Evolutionary conservation across 1,139 yeast species (phyloP), one percentile per base, ranked within the genome.

Genomic region (Geotrichum reessii): DNA sequence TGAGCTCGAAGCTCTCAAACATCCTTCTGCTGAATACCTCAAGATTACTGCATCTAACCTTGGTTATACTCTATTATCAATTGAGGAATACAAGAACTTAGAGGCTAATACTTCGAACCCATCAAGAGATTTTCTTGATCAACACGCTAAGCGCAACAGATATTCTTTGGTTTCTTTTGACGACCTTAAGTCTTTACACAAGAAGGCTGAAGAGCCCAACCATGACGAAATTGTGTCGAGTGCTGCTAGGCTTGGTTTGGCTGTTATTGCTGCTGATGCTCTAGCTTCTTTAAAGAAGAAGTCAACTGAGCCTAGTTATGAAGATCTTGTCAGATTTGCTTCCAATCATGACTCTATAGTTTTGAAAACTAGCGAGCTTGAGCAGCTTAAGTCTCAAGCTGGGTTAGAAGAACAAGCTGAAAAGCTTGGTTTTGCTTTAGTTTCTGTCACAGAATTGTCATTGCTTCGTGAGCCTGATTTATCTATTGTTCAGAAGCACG

Each of bases 51-150:
- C 50, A 6, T 33, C 52, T 6, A 53, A 37, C 9, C 47, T 8
- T 17, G 60, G 58, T 42, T 56, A 52, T 33, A 54, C 53, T 1
- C 56, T 62, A 11, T 54, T 65, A 40, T 56, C 56, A 9, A 57
- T 54, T 14, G 52, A 47, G 1, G 76, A 73, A 5, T 71, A 71
- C 58, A 64, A 69, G 3, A 66, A 65, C 6, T 64, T 76, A 53
- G 46, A 60, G 50, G 59, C 60, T 11, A 67, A 67, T 49, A 72
- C 75, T 3, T 64, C 70, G 27, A 64, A 69, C 1, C 81, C 81
- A 19, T 66, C 75, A 21, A 58, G 72, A 19, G 77, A 75, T 1
- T 74, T 74, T 55, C 60, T 81, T 9, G 58, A 63, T 11, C 65
- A 67, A 12, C 69, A 69, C 47, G 81, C 81, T 9, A 54, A 60